Base-by-base conservation (phyloP, 2,329 filamentous ascomycete genomes). In the Ophiosphaerella korrae region DNA sequence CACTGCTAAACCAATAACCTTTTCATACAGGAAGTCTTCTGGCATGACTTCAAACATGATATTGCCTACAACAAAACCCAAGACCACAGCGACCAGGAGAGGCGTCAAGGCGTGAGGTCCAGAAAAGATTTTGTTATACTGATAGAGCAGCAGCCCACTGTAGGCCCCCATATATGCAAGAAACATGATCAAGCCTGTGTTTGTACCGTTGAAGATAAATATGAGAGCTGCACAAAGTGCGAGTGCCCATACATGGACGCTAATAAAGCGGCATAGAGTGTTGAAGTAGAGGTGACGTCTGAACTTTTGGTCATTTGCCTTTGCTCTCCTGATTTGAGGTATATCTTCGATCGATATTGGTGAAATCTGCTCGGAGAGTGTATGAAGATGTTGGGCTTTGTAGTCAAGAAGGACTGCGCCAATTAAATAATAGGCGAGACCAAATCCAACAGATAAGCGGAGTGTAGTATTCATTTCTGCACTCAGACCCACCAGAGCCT, bases 341-440 rank as follows among this genome's bases (percentile, higher is more conserved):
- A 73, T 64, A 13, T 72, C 74, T 21, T 67, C 71, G 34, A 81
- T 75, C 2, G 74, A 73, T 5, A 72, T 58, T 9, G 75, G 73
- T 2, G 72, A 66, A 52, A 77, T 68, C 23, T 75, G 71, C 43
- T 79, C 75, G 3, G 78, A 75, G 2, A 75, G 60, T 11, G 73
- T 75, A 52, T 80, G 77, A 1, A 83, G 71, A 52, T 80, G 77
- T 45, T 80, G 78, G 16, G 80, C 80, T 50, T 82, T 82, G 54
- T 78, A 77, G 56, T 84, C 82, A 23, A 84, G 79, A 18, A 82
- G 71, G 1, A 84, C 80, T 11, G 82, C 82, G 23, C 82, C 81
- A 21, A 84, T 75, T 14, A 84, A 71, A 56, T 84, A 84, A 63
- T 84, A 84, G 0, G 79, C 79, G 31, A 84, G 71, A n/a, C 80